phyloP scores from a whole-genome alignment of 23 red algal species.

The Gracilaria gracilis region DNA sequence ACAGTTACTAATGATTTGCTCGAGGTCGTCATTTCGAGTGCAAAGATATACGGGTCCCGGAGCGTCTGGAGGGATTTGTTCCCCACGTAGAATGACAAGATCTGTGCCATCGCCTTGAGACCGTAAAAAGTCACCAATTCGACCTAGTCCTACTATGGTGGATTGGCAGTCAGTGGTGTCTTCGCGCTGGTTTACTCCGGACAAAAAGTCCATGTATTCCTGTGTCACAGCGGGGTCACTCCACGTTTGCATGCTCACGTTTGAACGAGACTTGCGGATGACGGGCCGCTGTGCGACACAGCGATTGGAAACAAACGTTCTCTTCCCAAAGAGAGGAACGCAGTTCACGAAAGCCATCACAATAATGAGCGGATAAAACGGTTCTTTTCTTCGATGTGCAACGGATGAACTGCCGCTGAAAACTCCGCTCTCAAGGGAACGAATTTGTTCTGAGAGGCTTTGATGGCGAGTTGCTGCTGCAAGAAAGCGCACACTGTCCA shows the following conservation, averaged over 20 bases:
- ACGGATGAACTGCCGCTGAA: background rate
- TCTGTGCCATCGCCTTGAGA: conserved; percentile 50
- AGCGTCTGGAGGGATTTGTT: conserved; percentile 75
- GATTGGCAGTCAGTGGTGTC: conserved; percentile 52
- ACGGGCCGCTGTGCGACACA: background rate
- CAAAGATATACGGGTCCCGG: conserved; percentile 95
- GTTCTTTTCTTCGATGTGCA: background rate
- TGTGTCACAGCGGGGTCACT: conserved; percentile 68
- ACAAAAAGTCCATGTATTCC: conserved; percentile 66
- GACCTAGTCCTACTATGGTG: conserved; percentile 86
- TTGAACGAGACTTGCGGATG: background rate
- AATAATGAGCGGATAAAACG: background rate
- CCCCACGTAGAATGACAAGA: conserved; percentile 68
- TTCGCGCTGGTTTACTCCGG: conserved; percentile 31
- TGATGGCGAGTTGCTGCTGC: background rate
- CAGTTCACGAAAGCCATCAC: conserved; percentile 4
- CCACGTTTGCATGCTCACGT: conserved; percentile 54
- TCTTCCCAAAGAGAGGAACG: background rate
- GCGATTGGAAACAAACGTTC: conserved; percentile 14
- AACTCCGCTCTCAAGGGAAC: background rate
- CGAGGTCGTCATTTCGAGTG: conserved; percentile 93
- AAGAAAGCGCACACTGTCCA: background rate
- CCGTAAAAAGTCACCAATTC: conserved; percentile 86
- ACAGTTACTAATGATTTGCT: conserved; percentile 69
- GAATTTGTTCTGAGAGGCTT: background rate